These are phyloP conservation scores for Arabis alpina DNA, from an alignment of 345 rosid species.

Conservation along the genomic window DNA sequence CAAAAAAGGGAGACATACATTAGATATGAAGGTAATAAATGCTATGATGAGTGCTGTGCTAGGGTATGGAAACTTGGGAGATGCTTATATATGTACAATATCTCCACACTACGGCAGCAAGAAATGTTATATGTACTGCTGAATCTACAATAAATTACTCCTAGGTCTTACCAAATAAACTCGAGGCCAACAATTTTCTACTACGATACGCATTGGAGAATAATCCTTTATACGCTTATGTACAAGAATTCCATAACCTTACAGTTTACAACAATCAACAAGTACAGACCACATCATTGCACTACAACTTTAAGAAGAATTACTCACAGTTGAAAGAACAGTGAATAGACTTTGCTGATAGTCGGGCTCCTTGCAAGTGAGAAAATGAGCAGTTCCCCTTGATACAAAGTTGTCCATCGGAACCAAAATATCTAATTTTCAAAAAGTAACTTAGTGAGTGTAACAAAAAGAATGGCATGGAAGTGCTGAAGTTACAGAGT, in stretches of 20 bases:
- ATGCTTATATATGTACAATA: constrained; percentile 28
- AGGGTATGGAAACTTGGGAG: constrained; percentile 23
- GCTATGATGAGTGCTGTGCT: constrained; percentile 17
- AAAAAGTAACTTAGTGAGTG: constrained; percentile 25
- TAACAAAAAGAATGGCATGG: constrained; percentile 6
- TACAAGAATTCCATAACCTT: constrained; percentile 10
- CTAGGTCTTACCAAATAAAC: constrained; percentile 13
- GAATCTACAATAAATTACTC: background rate
- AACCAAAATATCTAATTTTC: constrained; percentile 80
- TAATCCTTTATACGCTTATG: background rate
- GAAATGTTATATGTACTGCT: constrained; percentile 23
- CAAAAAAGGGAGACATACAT: constrained; percentile 26
- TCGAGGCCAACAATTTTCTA: constrained; percentile 18
- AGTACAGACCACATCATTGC: constrained; percentile 26
- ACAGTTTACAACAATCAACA: constrained; percentile 17
- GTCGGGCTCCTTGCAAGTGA: constrained; percentile 86
- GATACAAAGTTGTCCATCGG: constrained; percentile 97
- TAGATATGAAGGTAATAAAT: constrained; percentile 23
- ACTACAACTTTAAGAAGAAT: constrained; percentile 26
- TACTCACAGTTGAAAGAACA: constrained; percentile 91
- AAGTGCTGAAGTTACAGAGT: constrained; percentile 16
- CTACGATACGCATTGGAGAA: background rate
- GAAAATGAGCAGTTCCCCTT: constrained; percentile 90
- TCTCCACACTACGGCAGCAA: constrained; percentile 6
- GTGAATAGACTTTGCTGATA: constrained; percentile 96